These are phyloP conservation scores for Panicum miliaceum DNA, from an alignment of 176 grass and related monocot species.

Conservation along the genomic window DNA sequence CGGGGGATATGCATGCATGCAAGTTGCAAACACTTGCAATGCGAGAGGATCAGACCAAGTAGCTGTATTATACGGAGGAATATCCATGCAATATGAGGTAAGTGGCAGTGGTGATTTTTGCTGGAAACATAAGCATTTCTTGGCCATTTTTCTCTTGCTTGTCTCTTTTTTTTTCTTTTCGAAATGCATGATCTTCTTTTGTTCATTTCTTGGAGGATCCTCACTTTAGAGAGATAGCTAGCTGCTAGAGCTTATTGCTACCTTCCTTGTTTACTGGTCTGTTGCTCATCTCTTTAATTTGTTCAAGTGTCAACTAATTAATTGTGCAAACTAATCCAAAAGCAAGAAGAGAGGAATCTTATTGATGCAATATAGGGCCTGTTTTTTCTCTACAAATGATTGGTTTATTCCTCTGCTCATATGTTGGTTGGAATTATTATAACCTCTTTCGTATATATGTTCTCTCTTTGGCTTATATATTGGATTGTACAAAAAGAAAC, in stretches of 20 bases:
- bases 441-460: background rate
- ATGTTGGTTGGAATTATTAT: slow-evolving; percentile 12
- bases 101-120: slow-evolving; percentile 45
- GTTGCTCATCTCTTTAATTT: slow-evolving; percentile 14
- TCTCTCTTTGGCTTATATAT: background rate
- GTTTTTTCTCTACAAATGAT: background rate
- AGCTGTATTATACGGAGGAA: background rate
- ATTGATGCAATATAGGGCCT: slow-evolving; percentile 1
- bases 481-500: slow-evolving; percentile 24
- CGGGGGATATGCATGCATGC: slow-evolving; percentile 29
- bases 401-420: slow-evolving; percentile 11
- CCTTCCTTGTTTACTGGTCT: background rate
- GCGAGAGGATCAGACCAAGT: background rate
- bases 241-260: slow-evolving; percentile 13
- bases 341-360: slow-evolving; percentile 39
- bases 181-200: slow-evolving; percentile 33
- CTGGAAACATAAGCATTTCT: slow-evolving; percentile 33
- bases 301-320: slow-evolving; percentile 37
- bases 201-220: slow-evolving; percentile 42
- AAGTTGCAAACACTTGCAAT: slow-evolving; percentile 4
- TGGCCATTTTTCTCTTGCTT: background rate
- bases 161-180: background rate
- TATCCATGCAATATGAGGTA: slow-evolving; percentile 58
- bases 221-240: slow-evolving; percentile 24
- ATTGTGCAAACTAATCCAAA: slow-evolving; percentile 49